phyloP scores from a whole-genome alignment of 2,329 filamentous ascomycete genomes.

The Tolypocladium sp. region DNA sequence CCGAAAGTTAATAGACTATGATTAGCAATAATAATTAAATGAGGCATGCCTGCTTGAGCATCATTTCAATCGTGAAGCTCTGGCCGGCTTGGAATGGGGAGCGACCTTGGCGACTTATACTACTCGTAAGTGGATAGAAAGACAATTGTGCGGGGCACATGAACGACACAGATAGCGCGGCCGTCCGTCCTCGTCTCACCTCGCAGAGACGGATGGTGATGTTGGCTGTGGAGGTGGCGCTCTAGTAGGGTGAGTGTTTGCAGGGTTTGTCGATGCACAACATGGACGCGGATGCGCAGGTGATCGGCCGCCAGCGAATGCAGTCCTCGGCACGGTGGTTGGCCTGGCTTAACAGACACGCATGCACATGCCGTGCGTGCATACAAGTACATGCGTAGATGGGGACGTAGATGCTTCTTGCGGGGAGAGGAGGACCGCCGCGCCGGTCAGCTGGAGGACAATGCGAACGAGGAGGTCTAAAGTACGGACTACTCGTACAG shows the following conservation, averaged over 20 bases:
- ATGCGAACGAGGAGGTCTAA: not conserved
- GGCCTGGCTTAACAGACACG: not conserved
- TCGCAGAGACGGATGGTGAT: not conserved
- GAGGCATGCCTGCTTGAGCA: not conserved
- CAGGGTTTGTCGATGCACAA: not conserved
- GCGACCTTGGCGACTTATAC: no score
- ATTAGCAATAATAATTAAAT: not conserved
- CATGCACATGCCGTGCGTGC: conserved; percentile 1
- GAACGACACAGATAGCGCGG: not conserved
- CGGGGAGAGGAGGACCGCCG: not conserved
- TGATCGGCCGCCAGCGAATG: conserved; percentile 4
- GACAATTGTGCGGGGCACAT: not conserved
- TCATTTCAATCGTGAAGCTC: not conserved
- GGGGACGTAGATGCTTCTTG: not conserved
- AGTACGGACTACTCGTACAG: no score
- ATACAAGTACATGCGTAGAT: not conserved
- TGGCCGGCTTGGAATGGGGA: no score
- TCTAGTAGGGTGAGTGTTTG: not conserved
- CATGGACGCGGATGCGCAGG: conserved; percentile 3
- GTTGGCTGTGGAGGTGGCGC: conserved; percentile 1
- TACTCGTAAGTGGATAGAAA: no score
- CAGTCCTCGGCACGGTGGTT: not conserved
- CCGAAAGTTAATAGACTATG: not conserved
- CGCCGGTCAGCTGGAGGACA: not conserved
- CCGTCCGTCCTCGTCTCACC: not conserved